phyloP scores from a whole-genome alignment of 257 asterid genomes.

The Jasminum sambac region DNA sequence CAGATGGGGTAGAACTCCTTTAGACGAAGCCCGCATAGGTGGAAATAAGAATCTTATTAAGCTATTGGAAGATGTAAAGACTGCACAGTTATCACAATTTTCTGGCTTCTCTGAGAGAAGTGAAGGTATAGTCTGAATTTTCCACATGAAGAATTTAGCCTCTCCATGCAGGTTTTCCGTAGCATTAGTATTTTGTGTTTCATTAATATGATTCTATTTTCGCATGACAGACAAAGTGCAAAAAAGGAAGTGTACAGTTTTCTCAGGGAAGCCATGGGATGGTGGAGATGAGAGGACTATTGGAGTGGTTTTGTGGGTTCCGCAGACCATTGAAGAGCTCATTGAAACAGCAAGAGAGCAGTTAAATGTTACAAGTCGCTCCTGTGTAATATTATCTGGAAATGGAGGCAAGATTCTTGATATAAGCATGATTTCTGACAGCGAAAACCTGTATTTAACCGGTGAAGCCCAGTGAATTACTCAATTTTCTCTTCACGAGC shows the following conservation, averaged over 20 bases:
- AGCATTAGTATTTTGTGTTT: no score
- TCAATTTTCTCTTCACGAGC: background rate
- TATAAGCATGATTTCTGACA: conserved; percentile 27
- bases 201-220: background rate
- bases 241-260: conserved; percentile 32
- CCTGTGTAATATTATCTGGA: conserved; percentile 37
- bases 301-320: conserved; percentile 42
- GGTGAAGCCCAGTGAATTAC: conserved; percentile 20
- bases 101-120: conserved; percentile 27
- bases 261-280: conserved; percentile 34
- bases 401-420: conserved; percentile 43
- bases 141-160: background rate
- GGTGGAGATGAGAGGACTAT: conserved; percentile 25
- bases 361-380: conserved; percentile 19
- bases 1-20: conserved; percentile 76
- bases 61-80: conserved; percentile 58
- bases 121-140: conserved; percentile 21
- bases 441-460: conserved; percentile 35
- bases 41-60: conserved; percentile 51
- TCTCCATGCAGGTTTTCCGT: background rate
- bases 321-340: conserved; percentile 42
- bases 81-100: conserved; percentile 38
- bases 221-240: conserved; percentile 21
- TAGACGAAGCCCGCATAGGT: conserved; percentile 64
- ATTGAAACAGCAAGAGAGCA: conserved; percentile 31